Conservation (phyloP, 331 rosid genomes). For the Malus hybrid region DNA sequence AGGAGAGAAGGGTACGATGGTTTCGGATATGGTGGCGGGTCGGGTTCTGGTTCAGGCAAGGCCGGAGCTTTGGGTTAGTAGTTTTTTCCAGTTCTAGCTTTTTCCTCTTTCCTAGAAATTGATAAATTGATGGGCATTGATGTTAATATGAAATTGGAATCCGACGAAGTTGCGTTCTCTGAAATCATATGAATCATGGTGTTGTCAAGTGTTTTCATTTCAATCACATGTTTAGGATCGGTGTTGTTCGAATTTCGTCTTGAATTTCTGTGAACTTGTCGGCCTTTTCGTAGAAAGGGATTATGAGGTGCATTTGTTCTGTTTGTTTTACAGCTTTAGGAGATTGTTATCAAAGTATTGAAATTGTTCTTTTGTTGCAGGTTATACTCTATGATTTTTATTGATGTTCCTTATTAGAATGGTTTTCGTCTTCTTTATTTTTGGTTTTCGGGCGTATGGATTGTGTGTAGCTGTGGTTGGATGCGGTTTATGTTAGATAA, state of each 20-base stretch:
- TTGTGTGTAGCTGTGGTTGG: background rate
- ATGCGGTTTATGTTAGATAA: background rate
- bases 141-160: background rate
- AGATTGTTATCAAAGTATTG: background rate
- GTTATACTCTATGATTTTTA: background rate
- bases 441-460: background rate
- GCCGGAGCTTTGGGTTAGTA: slow-evolving; percentile 63
- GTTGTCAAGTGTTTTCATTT: background rate
- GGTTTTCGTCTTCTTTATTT: background rate
- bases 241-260: background rate
- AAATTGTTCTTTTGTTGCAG: background rate
- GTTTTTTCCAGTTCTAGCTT: background rate
- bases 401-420: background rate
- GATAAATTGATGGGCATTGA: background rate
- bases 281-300: background rate
- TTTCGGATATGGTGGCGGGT: slow-evolving; percentile 47
- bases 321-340: background rate
- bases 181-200: background rate
- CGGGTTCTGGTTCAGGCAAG: slow-evolving; percentile 49
- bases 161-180: background rate
- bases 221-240: background rate
- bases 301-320: background rate
- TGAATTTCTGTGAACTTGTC: background rate
- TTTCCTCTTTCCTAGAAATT: background rate
- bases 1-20: slow-evolving; percentile 71